Conservation (phyloP, 1,139 yeast species). For the Taphrina communis region DNA sequence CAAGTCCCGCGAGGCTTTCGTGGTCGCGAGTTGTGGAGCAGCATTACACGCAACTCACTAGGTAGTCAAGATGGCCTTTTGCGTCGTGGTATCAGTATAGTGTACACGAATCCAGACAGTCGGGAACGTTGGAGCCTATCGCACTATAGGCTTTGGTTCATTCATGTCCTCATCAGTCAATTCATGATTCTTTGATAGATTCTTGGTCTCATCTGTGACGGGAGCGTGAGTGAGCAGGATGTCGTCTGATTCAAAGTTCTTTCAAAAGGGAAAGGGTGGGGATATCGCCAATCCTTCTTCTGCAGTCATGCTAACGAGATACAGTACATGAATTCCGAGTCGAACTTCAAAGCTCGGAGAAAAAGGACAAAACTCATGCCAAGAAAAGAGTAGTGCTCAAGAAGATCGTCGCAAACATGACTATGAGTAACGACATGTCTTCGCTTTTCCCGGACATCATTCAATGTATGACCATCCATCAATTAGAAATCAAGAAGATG, state of each 20-base stretch:
- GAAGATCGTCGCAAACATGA: constrained; percentile 80
- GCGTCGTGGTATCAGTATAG: too few relatives aligned
- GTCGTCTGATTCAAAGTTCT: constrained; percentile 39
- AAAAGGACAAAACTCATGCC: constrained; percentile 57
- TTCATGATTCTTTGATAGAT: too few relatives aligned
- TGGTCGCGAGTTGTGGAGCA: constrained; percentile 9
- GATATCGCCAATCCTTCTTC: too few relatives aligned
- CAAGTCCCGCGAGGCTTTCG: background rate
- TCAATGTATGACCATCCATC: constrained; percentile 65
- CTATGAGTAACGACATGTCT: constrained; percentile 82
- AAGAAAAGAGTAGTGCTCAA: constrained; percentile 68
- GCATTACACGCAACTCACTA: background rate
- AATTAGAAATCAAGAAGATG: constrained; percentile 74
- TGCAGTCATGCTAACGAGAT: too few relatives aligned
- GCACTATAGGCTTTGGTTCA: too few relatives aligned
- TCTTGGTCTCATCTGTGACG: background rate
- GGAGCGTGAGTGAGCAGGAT: constrained; percentile 7
- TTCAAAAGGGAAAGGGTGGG: constrained; percentile 36
- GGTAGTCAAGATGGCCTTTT: too few relatives aligned
- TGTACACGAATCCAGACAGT: too few relatives aligned
- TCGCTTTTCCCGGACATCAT: constrained; percentile 70
- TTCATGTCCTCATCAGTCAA: too few relatives aligned
- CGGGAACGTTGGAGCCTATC: too few relatives aligned
- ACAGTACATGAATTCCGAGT: constrained; percentile 62
- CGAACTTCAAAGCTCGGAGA: constrained; percentile 58